Percentiles rank a stretch among this genome's conserved stretches.
These are phyloP conservation scores for Ceratocystis ficicola DNA, from an alignment of 2,329 filamentous ascomycete species.

Conservation along the genomic window DNA sequence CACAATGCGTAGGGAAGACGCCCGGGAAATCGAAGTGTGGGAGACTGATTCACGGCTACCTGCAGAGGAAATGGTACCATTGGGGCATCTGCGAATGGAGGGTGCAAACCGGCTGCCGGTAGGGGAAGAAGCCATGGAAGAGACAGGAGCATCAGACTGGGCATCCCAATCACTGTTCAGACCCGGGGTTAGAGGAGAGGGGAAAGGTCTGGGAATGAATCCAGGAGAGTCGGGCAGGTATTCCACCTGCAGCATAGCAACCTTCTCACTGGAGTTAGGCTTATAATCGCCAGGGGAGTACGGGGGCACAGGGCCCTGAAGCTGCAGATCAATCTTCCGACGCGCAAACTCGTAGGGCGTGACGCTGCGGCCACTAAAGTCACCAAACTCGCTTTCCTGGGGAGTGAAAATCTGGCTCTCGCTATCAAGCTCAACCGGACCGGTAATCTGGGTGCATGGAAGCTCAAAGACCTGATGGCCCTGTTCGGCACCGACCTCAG, in stretches of 20 bases:
- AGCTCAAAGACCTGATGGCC: conserved; percentile 43
- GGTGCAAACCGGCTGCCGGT: conserved; percentile 2
- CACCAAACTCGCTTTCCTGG: conserved; percentile 26
- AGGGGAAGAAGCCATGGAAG: conserved; percentile 16
- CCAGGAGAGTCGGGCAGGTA: not conserved
- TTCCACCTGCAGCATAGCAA: conserved; percentile 22
- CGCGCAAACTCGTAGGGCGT: conserved; percentile 41
- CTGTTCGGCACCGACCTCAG: conserved; percentile 34
- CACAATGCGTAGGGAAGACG: conserved; percentile 7
- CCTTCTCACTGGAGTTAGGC: conserved; percentile 10
- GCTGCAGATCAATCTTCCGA: conserved; percentile 40
- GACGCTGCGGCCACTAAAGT: conserved; percentile 31
- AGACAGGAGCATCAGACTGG: conserved; percentile 12
- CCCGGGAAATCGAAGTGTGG: conserved; percentile 3
- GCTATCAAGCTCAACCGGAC: conserved; percentile 31
- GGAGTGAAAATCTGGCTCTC: conserved; percentile 29
- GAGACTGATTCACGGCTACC: conserved; percentile 1
- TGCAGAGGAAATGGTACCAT: conserved; percentile 3
- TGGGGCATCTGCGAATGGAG: conserved; percentile 1
- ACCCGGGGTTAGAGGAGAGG: conserved; percentile 12
- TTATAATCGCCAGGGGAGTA: conserved; percentile 34
- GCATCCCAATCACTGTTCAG: conserved; percentile 10
- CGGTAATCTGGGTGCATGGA: conserved; percentile 34
- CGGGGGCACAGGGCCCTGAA: conserved; percentile 39
- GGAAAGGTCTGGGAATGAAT: conserved; percentile 23